A percentile compares a stretch with the other conserved stretches of the same genome.
Conservation (phyloP, 768 basidiomycete genomes). For the Serendipita sp. region DNA sequence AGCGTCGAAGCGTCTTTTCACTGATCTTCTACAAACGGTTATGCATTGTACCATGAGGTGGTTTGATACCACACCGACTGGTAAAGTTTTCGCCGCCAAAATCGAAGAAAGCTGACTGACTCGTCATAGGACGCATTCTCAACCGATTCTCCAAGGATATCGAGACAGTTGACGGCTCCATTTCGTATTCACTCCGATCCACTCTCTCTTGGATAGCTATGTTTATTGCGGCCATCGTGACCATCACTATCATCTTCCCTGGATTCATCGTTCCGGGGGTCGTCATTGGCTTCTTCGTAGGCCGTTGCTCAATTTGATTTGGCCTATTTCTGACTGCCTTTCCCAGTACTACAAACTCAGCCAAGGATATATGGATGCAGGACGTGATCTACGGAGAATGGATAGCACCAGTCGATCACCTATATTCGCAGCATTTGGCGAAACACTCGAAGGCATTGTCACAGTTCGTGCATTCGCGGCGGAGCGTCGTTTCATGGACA, state of each 20-base stretch:
- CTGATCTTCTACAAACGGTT: constrained; percentile 12
- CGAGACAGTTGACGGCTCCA: constrained; percentile 10
- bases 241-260: constrained; percentile 45
- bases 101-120: background rate
- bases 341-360: constrained; percentile 6
- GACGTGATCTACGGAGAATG: constrained; percentile 79
- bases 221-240: constrained; percentile 24
- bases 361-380: constrained; percentile 34
- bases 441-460: constrained; percentile 40
- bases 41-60: constrained; percentile 15
- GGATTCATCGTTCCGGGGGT: constrained; percentile 67
- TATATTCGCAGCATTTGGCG: constrained; percentile 58
- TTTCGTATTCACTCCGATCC: background rate
- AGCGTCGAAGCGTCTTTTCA: constrained; percentile 20
- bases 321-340: background rate
- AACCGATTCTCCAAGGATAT: constrained; percentile 20
- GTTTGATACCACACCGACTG: constrained; percentile 15
- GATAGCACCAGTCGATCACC: constrained; percentile 78
- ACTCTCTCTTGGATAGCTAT: constrained; percentile 12
- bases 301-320: background rate
- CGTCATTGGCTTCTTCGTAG: constrained; percentile 43
- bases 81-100: constrained; percentile 1
- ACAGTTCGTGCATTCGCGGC: constrained; percentile 84
- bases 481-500: constrained; percentile 60
- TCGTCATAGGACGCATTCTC: constrained; percentile 12